Percentiles rank a stretch among this genome's conserved stretches.
phyloP scores from a whole-genome alignment of 2,329 filamentous ascomycete genomes.

The Talaromyces sp. region DNA sequence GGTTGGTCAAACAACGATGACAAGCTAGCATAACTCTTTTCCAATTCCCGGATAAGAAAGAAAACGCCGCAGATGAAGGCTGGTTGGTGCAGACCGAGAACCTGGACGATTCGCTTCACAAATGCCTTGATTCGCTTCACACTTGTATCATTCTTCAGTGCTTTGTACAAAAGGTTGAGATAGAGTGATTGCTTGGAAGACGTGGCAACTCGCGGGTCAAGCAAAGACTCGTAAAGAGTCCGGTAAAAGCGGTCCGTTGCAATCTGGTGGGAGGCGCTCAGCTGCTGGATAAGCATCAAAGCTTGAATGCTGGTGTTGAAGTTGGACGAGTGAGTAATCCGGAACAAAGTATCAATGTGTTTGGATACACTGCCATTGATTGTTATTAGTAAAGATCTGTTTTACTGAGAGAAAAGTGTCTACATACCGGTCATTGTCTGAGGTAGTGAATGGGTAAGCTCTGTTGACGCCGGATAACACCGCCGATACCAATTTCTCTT shows the following conservation, averaged over 20 bases:
- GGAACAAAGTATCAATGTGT: constrained; percentile 90
- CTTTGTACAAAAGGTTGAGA: constrained; percentile 81
- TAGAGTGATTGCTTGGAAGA: constrained; percentile 96
- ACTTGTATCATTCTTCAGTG: constrained; percentile 85
- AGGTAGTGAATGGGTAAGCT: constrained; percentile 84
- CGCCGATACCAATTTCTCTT: constrained; percentile 87
- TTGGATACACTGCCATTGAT: constrained; percentile 59
- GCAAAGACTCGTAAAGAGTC: constrained; percentile 87
- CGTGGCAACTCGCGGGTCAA: constrained; percentile 79
- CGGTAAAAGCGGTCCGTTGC: constrained; percentile 89
- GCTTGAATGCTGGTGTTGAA: constrained; percentile 98
- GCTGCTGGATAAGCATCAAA: constrained; percentile 87
- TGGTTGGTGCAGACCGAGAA: constrained; percentile 81
- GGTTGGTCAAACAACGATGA: constrained; percentile 72
- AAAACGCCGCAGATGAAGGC: constrained; percentile 90
- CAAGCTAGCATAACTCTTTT: constrained; percentile 72
- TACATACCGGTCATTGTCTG: constrained; percentile 65
- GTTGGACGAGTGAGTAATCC: constrained; percentile 93
- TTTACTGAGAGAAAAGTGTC: background rate
- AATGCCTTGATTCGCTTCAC: constrained; percentile 92
- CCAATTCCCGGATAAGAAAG: constrained; percentile 78
- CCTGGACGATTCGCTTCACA: constrained; percentile 84
- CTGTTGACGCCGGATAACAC: constrained; percentile 93
- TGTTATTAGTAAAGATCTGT: constrained; percentile 13
- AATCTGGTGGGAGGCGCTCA: constrained; percentile 73